Evolutionary conservation across 805 yeast genomes (phyloP), one percentile per base, ranked within the genome.

Genomic region (Scheffersomyces coipomensis): DNA sequence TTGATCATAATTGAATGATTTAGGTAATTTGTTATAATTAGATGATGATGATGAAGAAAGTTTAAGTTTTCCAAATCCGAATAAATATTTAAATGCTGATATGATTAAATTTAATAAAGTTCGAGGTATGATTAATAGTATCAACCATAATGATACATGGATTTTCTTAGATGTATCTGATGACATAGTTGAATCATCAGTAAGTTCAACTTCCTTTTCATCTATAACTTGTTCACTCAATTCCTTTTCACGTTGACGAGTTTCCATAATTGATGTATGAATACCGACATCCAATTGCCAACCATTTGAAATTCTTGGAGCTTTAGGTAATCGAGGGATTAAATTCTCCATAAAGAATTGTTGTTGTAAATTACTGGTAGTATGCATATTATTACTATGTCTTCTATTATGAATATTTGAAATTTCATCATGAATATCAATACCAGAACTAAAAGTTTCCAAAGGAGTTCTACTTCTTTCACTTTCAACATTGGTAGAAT

Each of bases 111-210:
- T 62, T 34, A 77, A 61, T 7, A 78, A 34, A 1, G 79, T 48
- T 40, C 68, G 73, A 10, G 89, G 90, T 9, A 84, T 57, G 5
- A 83, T 44, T 54, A 82, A 56, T 2, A 84, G 48, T 1, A 82
- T 52, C 37, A 81, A 64, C 49, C 83, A 52, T 5, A 80, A 38
- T 2, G 82, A 74, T 12, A 48, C 33, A 5, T 5, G 27, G 29
- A 19, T 15, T 18, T 19, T 23, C 22, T 29, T 39, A 2, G 31
- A 27, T 17, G 19, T 16, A 15, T 26, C 36, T 8, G 37, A 25
- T 11, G 27, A 29, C 2, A 33, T 29, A 9, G 13, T 12, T 12
- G n/a, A n/a, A n/a, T n/a, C n/a, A n/a, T 25, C 41, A 13, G 10
- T 12, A 10, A n/a, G 10, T 15, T 11, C 12, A 10, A 13, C 12